Base-by-base conservation (phyloP, 352 stramenopile species). In the Pythium coloratum region DNA sequence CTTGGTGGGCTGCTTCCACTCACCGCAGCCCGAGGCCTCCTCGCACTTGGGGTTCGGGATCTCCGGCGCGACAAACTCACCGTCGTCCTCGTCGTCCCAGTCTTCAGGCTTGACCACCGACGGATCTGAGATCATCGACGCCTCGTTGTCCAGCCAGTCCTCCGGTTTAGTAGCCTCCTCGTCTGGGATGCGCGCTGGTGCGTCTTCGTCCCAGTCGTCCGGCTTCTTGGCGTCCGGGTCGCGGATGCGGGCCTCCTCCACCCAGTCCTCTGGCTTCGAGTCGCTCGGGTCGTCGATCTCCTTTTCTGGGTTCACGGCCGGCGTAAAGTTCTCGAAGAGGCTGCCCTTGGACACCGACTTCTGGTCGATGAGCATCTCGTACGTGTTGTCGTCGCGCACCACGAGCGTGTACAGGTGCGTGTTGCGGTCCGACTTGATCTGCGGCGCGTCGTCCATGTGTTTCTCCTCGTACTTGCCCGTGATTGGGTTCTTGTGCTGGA, bases 71-170 rank as follows among this genome's bases (percentile, higher is more conserved):
- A 98, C 76, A 76, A 88, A 98, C 32, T 97, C 85, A 18, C 94
- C 94, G 40, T 98, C 92, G 53, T 97, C 82, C 59, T 97, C 90
- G 57, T 98, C 94, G 49, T 98, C 93, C 94, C 94, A 98, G 75
- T 98, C 94, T 56, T 97, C 86, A 1, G 94, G 94, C 62, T 96
- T 96, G 2, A 66, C 30, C 20, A 92, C 82, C 26, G 71, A 64
- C 13, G 92, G 88, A 56, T 98, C 93, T 49, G 84, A 62, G 33
- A 98, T 95, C 70, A 91, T 74, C 0, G 74, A 59, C 13, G 73
- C 64, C 40, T 97, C 91, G 36, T 96, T 76, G 51, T 98, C 94
- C 16, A 97, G 69, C 95, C 95, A 98, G 30, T 87, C 92, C 14
- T 76, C 78, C 6, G 95, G 95, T 76, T 97, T 98, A n/a, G 78